Percentiles rank a stretch among this genome's conserved stretches.
phyloP scores from a whole-genome alignment of 2,329 filamentous ascomycete genomes.

The Talaromyces sp. region DNA sequence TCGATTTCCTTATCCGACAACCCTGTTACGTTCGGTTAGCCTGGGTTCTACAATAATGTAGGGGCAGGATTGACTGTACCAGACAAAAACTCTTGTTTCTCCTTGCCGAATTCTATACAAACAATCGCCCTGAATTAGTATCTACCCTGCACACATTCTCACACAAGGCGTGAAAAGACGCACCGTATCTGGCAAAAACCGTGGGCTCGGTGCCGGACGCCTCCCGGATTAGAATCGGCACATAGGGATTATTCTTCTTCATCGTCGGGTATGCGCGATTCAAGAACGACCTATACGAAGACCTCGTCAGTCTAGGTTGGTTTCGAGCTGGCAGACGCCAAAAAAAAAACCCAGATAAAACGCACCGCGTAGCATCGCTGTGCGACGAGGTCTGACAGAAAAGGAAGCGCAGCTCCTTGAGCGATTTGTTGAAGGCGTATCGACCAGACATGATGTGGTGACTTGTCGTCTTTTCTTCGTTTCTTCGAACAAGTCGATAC shows the following conservation, averaged over 20 bases:
- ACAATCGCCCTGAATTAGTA: neutral
- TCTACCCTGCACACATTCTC: neutral
- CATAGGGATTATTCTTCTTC: constrained; percentile 98
- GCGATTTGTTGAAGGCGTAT: constrained; percentile 80
- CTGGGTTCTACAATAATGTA: neutral
- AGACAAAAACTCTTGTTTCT: constrained; percentile 59
- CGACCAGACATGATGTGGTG: constrained; percentile 79
- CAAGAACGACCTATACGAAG: constrained; percentile 68
- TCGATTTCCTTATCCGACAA: constrained; percentile 67
- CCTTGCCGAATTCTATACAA: constrained; percentile 57
- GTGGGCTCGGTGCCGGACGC: constrained; percentile 76
- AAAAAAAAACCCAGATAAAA: constrained; percentile 12
- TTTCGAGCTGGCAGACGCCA: neutral
- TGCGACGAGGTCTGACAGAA: constrained; percentile 93
- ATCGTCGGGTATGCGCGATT: constrained; percentile 90
- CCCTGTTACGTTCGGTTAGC: constrained; percentile 36
- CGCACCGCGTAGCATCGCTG: constrained; percentile 81
- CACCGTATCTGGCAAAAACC: constrained; percentile 91
- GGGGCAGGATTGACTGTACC: constrained; percentile 38
- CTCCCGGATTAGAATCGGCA: constrained; percentile 91
- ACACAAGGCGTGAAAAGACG: constrained; percentile 29
- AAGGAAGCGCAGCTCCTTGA: constrained; percentile 95
- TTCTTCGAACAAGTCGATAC: neutral
- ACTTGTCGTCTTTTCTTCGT: neutral
- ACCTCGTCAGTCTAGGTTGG: neutral